Base-by-base conservation (phyloP, 2,329 filamentous ascomycete species). In the Aspergillus eucalypticola region DNA sequence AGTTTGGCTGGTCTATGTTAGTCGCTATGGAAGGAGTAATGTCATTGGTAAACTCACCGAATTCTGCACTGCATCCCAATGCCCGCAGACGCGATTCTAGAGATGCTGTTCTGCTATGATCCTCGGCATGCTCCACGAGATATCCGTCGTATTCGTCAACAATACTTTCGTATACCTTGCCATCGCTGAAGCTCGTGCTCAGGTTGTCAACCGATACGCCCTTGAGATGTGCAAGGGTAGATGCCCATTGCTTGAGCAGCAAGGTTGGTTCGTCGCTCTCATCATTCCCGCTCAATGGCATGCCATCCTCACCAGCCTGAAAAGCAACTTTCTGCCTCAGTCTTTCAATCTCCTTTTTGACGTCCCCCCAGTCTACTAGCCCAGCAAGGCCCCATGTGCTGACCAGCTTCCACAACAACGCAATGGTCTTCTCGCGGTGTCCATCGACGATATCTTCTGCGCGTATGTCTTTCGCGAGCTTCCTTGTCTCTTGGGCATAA, bases 391-490 rank as follows among this genome's bases (percentile, higher is more conserved):
- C 85, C 75, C 82, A 84, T 70, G 81, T 81, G 42, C 83, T 82
- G 39, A 88, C 81, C 21, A 89, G 75, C 3, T 78, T 77, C 86
- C 86, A 88, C 5, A 89, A 76, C 8, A 88, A 75, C 5, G 80
- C 81, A 48, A 89, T 77, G 0, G 86, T 88, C 71, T 85, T 88
- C 67, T 89, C 86, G 8, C 86, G 82, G 65, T 88, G 85, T 2
- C 86, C 86, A 64, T 88, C 82, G 6, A 89, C 84, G 50, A 89
- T 82, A 57, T 88, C 84, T 41, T 84, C 82, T 0, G 86, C 79
- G 13, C 73, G 78, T 38, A 87, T 73, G 35, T 78, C 75, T 21
- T 74, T 71, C 5, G 79, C 69, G 11, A 82, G 76, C 11, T 71
- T 67, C 3, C 71, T 75, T 11, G 81, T 72, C 2, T 79, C 78